These are phyloP conservation scores for Colletotrichum sp. DNA, from an alignment of 2,329 filamentous ascomycete genomes.

Conservation along the genomic window DNA sequence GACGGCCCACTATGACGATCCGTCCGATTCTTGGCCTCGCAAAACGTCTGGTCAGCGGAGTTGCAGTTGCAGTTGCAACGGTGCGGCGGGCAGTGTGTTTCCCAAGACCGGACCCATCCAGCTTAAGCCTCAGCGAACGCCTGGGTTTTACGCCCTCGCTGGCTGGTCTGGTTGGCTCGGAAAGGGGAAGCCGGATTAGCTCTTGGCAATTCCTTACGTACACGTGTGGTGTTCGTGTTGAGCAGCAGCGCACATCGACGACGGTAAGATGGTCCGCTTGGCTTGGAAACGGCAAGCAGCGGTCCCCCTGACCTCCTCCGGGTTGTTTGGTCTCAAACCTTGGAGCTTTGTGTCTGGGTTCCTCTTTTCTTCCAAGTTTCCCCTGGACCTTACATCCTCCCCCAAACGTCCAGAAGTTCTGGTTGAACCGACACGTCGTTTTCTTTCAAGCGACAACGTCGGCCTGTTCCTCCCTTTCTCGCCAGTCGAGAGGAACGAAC, in stretches of 20 bases:
- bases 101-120: not conserved
- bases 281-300: not conserved
- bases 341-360: not conserved
- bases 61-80: not conserved
- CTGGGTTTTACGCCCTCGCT: not conserved
- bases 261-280: not conserved
- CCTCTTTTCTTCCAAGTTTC: constrained; percentile 7
- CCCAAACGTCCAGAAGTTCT: not conserved
- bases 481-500: not conserved
- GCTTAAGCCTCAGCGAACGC: not conserved
- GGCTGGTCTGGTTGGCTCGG: not conserved
- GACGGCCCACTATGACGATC: constrained; percentile 9
- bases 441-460: not conserved
- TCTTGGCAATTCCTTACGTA: constrained; percentile 12
- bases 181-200: not conserved
- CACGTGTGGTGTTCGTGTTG: not conserved
- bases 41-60: constrained; percentile 5
- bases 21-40: not conserved
- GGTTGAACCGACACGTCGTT: not conserved
- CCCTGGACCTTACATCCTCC: not conserved
- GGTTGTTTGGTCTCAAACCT: not conserved
- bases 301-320: not conserved
- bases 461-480: not conserved
- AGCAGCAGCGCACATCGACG: not conserved
- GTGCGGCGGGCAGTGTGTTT: not conserved